Evolutionary conservation across 1,139 yeast genomes (phyloP), one percentile per base, ranked within the genome.

Genomic region (Taiozyma sp.): DNA sequence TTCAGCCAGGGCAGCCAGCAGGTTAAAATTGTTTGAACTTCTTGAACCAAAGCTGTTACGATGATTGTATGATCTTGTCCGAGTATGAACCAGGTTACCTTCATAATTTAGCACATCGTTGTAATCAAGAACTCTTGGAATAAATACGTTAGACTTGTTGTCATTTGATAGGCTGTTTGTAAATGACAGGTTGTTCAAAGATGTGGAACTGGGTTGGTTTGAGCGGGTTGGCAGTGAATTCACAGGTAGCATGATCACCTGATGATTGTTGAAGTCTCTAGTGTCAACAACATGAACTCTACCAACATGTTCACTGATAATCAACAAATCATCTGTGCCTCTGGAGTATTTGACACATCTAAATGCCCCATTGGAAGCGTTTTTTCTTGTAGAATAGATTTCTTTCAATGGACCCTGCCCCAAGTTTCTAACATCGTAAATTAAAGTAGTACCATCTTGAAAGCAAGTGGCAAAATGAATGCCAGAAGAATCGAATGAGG

Each of bases 271-370:
- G 60, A 82, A 77, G 60, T 84, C 80, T 53, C 96, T 76, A 44
- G 89, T 75, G 65, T 90, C 97, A 28, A 90, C 73, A 48, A 89
- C 72, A 68, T 90, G 97, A 3, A 90, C 88, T 50, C 96, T 72
- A 1, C 95, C 95, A 53, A 83, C 87, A 62, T 90, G 96, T 65
- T 90, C 97, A 49, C 88, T 79, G 2, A 90, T 73, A 50, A 87
- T 80, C 58, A 90, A 71, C 53, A 89, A 68, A 66, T 90, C 96
- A 60, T 85, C 90, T 28, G 85, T 74, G 14, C 87, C 85, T 46
- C 80, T 75, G 14, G 91, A 77, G 61, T 88, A 88, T 62, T 79
- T 81, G 21, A 53, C 60, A 46, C 63, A 60, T 55, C 74, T 67
- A 68, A 85, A 74, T 56, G 87, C 69, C 16, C 81, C 80, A 53